phyloP scores from a whole-genome alignment of 306 rosid genomes.

The Dalbergia cochinchinensis region DNA sequence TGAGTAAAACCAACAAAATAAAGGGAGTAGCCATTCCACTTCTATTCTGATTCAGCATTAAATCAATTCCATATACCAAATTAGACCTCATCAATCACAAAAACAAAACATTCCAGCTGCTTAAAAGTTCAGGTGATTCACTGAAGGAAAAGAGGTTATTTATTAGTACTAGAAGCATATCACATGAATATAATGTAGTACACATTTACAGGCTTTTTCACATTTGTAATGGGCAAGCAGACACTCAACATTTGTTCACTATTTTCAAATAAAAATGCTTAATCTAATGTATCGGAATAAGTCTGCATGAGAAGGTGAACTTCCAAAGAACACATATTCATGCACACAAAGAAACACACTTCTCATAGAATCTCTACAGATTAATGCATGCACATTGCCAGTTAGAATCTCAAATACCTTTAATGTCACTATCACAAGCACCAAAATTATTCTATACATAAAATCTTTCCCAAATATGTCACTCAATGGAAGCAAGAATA shows the following conservation, averaged over 20 bases:
- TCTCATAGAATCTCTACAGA: not conserved
- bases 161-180: not conserved
- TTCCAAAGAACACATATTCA: no score
- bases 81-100: not conserved
- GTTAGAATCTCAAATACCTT: conserved; percentile 3
- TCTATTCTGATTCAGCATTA: no score
- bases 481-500: not conserved
- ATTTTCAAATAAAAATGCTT: not conserved
- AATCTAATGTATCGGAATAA: not conserved
- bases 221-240: not conserved
- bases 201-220: conserved; percentile 2
- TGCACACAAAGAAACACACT: no score
- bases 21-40: no score
- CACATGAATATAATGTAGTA: not conserved
- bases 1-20: not conserved
- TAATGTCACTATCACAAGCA: not conserved
- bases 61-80: not conserved
- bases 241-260: not conserved
- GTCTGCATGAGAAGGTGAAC: no score
- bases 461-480: not conserved
- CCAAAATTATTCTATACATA: not conserved
- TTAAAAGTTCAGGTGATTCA: not conserved
- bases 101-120: not conserved
- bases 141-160: not conserved
- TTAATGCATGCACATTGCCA: conserved; percentile 23